phyloP scores from a whole-genome alignment of 2,329 filamentous ascomycete genomes.

The Fusarium siculi region DNA sequence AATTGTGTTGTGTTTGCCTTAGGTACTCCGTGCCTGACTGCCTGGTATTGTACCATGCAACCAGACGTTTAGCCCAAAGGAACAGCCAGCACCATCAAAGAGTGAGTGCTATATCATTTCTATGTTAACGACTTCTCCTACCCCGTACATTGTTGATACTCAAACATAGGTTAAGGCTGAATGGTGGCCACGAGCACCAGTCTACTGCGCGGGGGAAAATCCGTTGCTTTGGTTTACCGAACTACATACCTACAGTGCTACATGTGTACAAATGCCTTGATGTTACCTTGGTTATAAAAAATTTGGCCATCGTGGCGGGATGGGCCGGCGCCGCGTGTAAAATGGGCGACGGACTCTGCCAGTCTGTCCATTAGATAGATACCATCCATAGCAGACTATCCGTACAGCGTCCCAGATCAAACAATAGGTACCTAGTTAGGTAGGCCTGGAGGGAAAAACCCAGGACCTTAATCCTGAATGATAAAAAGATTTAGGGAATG shows the following conservation, averaged over 20 bases:
- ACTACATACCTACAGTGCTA: not conserved
- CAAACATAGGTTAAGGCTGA: not conserved
- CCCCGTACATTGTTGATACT: not conserved
- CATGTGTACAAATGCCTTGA: not conserved
- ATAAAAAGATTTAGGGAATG: too few relatives aligned
- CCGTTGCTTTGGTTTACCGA: not conserved
- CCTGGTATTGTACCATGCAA: not conserved
- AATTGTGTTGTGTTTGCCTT: not conserved
- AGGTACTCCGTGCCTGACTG: not conserved
- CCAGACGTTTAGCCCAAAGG: not conserved
- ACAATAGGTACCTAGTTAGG: not conserved
- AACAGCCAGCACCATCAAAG: not conserved
- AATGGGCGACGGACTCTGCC: not conserved
- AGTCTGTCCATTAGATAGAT: not conserved
- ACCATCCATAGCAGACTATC: not conserved
- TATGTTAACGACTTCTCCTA: not conserved
- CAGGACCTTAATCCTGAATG: too few relatives aligned
- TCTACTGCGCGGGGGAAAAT: not conserved
- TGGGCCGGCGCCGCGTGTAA: conserved; percentile 31
- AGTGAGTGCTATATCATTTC: not conserved
- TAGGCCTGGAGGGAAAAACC: too few relatives aligned
- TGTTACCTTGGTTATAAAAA: not conserved
- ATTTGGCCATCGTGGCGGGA: conserved; percentile 23
- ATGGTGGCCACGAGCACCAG: not conserved
- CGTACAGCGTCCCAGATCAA: not conserved